Evolutionary conservation across 164 flowering plant species (phyloP), one percentile per base, ranked within the genome.

Genomic region (Vitis labrusca): DNA sequence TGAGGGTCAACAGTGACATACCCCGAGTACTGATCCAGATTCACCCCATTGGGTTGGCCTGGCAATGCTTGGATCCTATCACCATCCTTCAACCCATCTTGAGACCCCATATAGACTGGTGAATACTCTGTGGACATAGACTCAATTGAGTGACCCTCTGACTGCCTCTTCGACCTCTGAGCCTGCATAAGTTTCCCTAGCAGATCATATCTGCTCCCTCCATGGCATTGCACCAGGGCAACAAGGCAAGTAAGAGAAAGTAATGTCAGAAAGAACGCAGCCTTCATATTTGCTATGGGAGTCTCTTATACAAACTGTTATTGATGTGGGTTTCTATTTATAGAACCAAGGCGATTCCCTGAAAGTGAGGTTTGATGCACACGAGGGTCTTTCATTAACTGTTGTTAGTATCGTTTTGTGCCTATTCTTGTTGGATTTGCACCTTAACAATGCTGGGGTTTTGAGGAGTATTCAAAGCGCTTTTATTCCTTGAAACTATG

Each of bases 31-130:
- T 74, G 77, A 69, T 49, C 23, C 57, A 64, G 27, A 37, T 52
- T 27, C 50, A 66, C 51, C 32, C 37, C 66, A 16, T 3, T 14
- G 9, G 79, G 79, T 27, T 76, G 70, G 7, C 82, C 83, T 2
- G 82, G 85, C 81, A 82, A 71, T 27, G 5, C 48, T 10, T n/a
- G 50, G 23, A 79, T 81, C 67, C 57, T 72, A 47, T 81, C 82
- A 15, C 72, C 69, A 30, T 77, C 74, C 73, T 69, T 81, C 67
- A 73, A 50, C 6, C 79, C 78, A 27, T 63, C 67, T 65, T 78
- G 84, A 44, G 69, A 15, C 9, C 59, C 72, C 9, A 69, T 17
- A 50, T 78, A 76, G 49, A 81, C 81, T 0, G 81, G 81, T 23
- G 77, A 74, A 69, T 60, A 62, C 63, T n/a, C 69, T 8, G 16